A percentile compares a stretch with the other conserved stretches of the same genome.
Evolutionary conservation across 441 rosid genomes (phyloP).

Genomic region (Melastoma candidum): DNA sequence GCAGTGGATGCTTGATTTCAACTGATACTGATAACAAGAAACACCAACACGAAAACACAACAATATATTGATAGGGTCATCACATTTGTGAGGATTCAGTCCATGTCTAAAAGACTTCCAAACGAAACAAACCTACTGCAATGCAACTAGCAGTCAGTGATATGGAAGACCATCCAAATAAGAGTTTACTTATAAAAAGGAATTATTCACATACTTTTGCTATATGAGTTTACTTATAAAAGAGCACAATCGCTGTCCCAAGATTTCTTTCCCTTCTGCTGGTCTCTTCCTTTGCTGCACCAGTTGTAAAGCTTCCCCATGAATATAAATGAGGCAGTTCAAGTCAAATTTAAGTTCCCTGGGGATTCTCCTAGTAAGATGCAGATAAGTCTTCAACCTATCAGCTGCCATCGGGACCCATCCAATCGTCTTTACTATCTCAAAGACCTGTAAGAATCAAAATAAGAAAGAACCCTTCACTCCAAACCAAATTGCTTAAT

Average conservation of each 20-base stretch:
- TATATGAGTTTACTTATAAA: constrained; percentile 13
- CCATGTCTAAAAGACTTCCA: too few relatives aligned
- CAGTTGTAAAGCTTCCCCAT: constrained; percentile 5
- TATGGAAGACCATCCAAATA: too few relatives aligned
- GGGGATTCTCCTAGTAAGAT: constrained; percentile 2
- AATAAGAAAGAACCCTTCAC: not conserved
- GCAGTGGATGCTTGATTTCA: too few relatives aligned
- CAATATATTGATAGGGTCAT: too few relatives aligned
- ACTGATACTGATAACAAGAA: too few relatives aligned
- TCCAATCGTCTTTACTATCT: constrained; percentile 69
- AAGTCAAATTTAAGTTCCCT: constrained; percentile 8
- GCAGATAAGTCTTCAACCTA: constrained; percentile 30
- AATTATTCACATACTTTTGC: constrained; percentile 1
- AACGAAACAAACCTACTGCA: too few relatives aligned
- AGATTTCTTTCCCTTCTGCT: constrained; percentile 22
- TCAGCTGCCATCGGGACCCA: constrained; percentile 77
- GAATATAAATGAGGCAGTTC: constrained; percentile 7
- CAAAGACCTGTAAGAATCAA: constrained; percentile 53
- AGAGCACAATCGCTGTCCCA: constrained; percentile 35
- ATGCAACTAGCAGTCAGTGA: too few relatives aligned
- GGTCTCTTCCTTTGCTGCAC: constrained; percentile 11
- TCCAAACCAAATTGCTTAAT: too few relatives aligned
- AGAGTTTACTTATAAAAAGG: too few relatives aligned
- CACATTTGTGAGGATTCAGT: too few relatives aligned
- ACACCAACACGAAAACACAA: too few relatives aligned